Percentiles rank a stretch among this genome's conserved stretches.
Conservation (phyloP, 1,284 basidiomycete genomes). For the Stygiomarasmius scandens region DNA sequence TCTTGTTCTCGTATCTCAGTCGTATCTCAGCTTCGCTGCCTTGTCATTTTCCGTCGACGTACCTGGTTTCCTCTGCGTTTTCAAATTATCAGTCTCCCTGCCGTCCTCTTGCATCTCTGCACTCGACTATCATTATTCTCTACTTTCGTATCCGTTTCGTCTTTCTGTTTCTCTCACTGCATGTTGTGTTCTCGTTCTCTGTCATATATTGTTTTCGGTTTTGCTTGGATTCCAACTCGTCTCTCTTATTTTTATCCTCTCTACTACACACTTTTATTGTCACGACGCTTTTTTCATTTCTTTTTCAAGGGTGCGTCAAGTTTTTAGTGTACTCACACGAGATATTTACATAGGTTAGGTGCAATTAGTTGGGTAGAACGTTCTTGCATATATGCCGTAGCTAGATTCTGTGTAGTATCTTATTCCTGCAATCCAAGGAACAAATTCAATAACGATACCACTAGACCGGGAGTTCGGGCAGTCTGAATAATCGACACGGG, state of each 20-base stretch:
- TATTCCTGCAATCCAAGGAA: not conserved
- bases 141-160: not conserved
- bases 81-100: too few species aligned
- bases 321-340: too few species aligned
- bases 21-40: too few species aligned
- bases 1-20: too few species aligned
- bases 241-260: not conserved
- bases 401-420: constrained; percentile 3
- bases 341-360: too few species aligned
- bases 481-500: not conserved
- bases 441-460: too few species aligned
- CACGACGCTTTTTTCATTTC: not conserved
- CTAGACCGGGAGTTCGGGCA: too few species aligned
- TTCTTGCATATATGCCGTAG: not conserved
- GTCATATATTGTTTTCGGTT: not conserved
- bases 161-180: not conserved
- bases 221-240: not conserved
- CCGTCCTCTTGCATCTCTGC: not conserved
- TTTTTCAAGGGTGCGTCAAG: too few species aligned
- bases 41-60: too few species aligned
- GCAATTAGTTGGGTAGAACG: too few species aligned
- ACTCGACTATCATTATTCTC: not conserved
- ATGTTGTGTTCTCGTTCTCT: not conserved
- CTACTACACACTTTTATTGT: too few species aligned
- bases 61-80: too few species aligned